Evolutionary conservation across 345 rosid species (phyloP).

Genomic region (Toxicodendron radicans): DNA sequence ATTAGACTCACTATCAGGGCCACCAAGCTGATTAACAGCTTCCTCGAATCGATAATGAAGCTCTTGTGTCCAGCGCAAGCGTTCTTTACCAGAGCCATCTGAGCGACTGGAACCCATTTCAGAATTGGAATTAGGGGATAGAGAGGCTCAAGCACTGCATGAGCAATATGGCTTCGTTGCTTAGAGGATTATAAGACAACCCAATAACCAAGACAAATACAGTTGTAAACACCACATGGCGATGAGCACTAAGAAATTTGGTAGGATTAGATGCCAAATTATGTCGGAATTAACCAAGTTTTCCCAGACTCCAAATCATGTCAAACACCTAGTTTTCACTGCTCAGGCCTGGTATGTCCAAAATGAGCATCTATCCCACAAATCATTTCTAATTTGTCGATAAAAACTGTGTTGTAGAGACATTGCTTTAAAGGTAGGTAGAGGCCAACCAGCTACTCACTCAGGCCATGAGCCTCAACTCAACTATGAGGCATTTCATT

Average conservation of each 20-base stretch:
- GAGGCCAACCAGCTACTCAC: no score
- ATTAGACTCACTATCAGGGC: slow-evolving; percentile 48
- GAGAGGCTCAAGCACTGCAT: slow-evolving; percentile 12
- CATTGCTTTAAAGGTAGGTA: neutral
- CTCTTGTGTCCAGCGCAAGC: slow-evolving; percentile 50
- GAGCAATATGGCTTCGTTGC: slow-evolving; percentile 7
- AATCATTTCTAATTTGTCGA: neutral
- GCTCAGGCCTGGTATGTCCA: neutral
- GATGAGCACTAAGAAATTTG: slow-evolving; percentile 29
- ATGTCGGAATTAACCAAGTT: slow-evolving; percentile 18
- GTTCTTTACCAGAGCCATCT: slow-evolving; percentile 41
- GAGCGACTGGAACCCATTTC: slow-evolving; percentile 35
- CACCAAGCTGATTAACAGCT: slow-evolving; percentile 55
- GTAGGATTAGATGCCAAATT: slow-evolving; percentile 7
- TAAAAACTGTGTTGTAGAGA: no score
- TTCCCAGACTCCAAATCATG: slow-evolving; percentile 10
- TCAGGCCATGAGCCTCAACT: no score
- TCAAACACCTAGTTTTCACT: slow-evolving; percentile 15
- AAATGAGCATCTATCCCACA: neutral
- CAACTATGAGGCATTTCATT: no score
- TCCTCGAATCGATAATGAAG: slow-evolving; percentile 49
- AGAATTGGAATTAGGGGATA: neutral
- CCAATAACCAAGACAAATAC: slow-evolving; percentile 10
- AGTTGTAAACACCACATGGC: slow-evolving; percentile 14
- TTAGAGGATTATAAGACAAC: slow-evolving; percentile 20